phyloP scores from a whole-genome alignment of 441 rosid genomes.

The Biscutella laevigata region DNA sequence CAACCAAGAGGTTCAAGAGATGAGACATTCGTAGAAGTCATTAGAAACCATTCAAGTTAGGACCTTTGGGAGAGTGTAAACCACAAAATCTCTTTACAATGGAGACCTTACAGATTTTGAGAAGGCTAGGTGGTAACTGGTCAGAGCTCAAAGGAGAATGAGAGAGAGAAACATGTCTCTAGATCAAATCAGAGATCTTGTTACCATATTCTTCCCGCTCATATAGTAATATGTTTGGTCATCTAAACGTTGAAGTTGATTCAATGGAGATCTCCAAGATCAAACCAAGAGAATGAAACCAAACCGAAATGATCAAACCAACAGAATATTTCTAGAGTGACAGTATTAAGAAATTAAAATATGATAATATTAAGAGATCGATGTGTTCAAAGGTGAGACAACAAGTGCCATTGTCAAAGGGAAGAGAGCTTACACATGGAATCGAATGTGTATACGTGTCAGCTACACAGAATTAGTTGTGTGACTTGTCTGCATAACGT shows the following conservation, averaged over 20 bases:
- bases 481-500: conserved; percentile 7
- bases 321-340: too few relatives aligned
- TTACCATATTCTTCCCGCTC: not conserved
- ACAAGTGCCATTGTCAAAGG: not conserved
- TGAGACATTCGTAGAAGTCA: conserved; percentile 34
- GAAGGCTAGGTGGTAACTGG: not conserved
- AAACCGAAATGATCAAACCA: too few relatives aligned
- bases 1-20: conserved; percentile 54
- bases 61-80: not conserved
- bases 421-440: conserved; percentile 13
- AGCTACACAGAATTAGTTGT: not conserved
- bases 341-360: too few relatives aligned
- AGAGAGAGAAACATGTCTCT: not conserved
- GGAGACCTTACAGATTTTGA: conserved; percentile 8
- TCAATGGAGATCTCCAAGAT: not conserved
- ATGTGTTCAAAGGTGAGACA: too few relatives aligned
- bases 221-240: not conserved
- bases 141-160: not conserved
- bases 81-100: not conserved
- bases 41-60: not conserved
- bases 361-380: too few relatives aligned
- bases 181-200: not conserved
- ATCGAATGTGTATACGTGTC: conserved; percentile 3
- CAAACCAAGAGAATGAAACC: too few relatives aligned
- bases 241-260: not conserved